Evolutionary conservation across 352 stramenopile genomes (phyloP), one percentile per base, ranked within the genome.

Genomic region (Phytophthora quininea): DNA sequence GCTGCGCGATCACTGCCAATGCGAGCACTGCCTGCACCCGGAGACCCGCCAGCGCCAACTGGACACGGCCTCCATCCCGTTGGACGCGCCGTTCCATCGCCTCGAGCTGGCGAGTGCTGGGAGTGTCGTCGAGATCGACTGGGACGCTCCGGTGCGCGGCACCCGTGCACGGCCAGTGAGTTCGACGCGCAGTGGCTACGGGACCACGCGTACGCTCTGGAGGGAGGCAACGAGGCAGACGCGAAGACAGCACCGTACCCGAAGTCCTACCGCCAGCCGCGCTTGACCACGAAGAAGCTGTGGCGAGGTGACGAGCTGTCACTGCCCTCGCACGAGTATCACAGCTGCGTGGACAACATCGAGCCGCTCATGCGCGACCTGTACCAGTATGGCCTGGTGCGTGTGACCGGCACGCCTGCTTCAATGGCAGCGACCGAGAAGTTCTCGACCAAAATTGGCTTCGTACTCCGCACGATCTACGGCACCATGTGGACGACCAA

Each of bases 401-500:
- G 87, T 54, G 77, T 95, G 48, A 74, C 80, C 3, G 60, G 56
- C 37, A 95, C 88, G 58, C 88, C 86, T 45, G 80, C 67, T 35
- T 79, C 83, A 0, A 94, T 95, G 84, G 86, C 89, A 29, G 84
- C 83, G 24, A 97, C 89, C 1, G 89, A 97, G 66, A 69, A 74
- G 35, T 91, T 97, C 52, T 81, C 88, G 40, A 84, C 77, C 47
- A 84, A 86, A 67, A 96, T 97, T 52, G 89, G 89, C 9, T 95
- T 93, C 24, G 84, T 93, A 24, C 30, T 93, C 54, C 83, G 90
- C 56, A 97, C 89, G 24, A 95, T 97, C 60, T 97, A 97, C 69
- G 89, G 89, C 40, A 84, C 74, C n/a, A 96, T 97, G 88, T 97
- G 88, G 88, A 95, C 86, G 32, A 97, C 89, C 9, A 91, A 90